Evolutionary conservation across 495 filamentous ascomycete species (phyloP), one percentile per base, ranked within the genome.

Genomic region (Cercophora scortea): DNA sequence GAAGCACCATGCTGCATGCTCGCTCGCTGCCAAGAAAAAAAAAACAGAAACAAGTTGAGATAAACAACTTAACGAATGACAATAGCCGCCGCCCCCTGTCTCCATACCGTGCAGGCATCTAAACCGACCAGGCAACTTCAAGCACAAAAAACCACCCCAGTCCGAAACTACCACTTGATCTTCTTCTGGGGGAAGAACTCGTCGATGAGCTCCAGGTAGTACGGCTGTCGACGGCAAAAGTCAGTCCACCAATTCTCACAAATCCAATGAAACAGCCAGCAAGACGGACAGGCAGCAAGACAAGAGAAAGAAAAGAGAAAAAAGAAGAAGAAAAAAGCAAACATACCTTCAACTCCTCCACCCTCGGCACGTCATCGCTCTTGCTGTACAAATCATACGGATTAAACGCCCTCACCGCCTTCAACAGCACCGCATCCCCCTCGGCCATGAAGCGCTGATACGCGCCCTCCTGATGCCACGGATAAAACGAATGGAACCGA

Each of bases 341-440:
- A 45, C 62, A 57, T 52, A 79, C 78, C 78, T 88, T 89, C 16
- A 90, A 67, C 59, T 85, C 81, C 61, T 88, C 87, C 1, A 84
- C 79, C 36, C 74, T 83, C 5, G 87, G 87, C 35, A 89, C 72
- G 8, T 81, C 84, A 59, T 95, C 89, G 53, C 85, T 90, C 82
- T 95, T 95, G 67, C 86, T 91, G 68, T 95, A 95, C 49, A 95
- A 55, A 64, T 95, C 90, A 55, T 94, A 95, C 4, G 88, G 88
- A 53, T 94, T 95, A 66, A 95, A 95, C 7, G 87, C 89, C 68
- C 78, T 78, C 32, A 93, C 89, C 32, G 88, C 88, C 52, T 79
- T 79, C 61, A 93, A 63, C 84, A 94, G 86, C 53, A 77, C 75
- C 67, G 82, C 73, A 59, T 95, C 90, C 47, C 88, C 81, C 38